These are phyloP conservation scores for Boechera divaricarpa DNA, from an alignment of 345 rosid genomes.

Conservation along the genomic window DNA sequence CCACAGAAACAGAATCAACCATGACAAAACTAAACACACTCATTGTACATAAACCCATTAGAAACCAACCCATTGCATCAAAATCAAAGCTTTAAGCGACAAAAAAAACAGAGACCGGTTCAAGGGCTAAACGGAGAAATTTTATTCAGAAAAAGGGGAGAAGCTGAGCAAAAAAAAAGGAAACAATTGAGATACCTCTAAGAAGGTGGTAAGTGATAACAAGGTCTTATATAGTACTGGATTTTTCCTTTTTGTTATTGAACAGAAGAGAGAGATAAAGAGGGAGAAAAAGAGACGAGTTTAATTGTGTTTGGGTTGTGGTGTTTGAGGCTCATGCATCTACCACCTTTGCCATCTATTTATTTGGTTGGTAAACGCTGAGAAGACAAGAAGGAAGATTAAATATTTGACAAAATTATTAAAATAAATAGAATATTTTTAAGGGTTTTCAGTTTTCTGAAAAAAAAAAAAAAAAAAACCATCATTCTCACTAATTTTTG, in stretches of 20 bases:
- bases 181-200: constrained; percentile 36
- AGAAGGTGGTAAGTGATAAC: constrained; percentile 46
- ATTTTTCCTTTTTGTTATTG: neutral
- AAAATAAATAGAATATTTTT: too few relatives aligned
- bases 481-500: too few relatives aligned
- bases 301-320: constrained; percentile 29
- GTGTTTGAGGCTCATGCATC: constrained; percentile 72
- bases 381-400: constrained; percentile 23
- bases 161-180: neutral
- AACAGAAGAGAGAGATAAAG: constrained; percentile 12
- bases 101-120: constrained; percentile 46
- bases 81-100: constrained; percentile 29
- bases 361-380: constrained; percentile 49
- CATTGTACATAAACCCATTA: constrained; percentile 35
- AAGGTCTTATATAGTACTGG: constrained; percentile 34
- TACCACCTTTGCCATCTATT: constrained; percentile 60
- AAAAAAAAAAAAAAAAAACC: too few relatives aligned
- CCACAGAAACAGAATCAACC: constrained; percentile 43
- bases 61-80: constrained; percentile 47
- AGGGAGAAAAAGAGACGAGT: constrained; percentile 5
- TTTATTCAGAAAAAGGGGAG: neutral
- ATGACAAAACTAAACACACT: constrained; percentile 25
- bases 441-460: too few relatives aligned
- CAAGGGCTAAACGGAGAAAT: constrained; percentile 38
- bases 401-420: neutral